Base-by-base conservation (phyloP, 2,329 filamentous ascomycete species). In the Pestalotiopsis sp. region DNA sequence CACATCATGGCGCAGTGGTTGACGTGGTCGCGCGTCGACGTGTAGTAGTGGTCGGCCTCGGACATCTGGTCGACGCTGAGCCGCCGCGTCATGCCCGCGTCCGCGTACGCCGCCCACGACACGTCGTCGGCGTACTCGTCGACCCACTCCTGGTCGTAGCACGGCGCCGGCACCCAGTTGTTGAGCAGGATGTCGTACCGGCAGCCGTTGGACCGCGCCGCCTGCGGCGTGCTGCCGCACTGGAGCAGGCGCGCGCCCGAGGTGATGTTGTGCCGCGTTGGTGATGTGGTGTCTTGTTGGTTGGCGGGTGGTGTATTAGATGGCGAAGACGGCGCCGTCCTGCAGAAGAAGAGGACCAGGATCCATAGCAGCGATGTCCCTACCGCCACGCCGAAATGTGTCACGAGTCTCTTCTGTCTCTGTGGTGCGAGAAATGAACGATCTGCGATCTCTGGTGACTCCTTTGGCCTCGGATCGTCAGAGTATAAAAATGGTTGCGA, bases 1-100 rank as follows among this genome's bases (percentile, higher is more conserved):
- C 75, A 76, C 69, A 76, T 72, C 56, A 74, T 71, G 12, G 71
- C 73, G 66, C 75, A 76, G 71, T 76, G 75, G 41, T 75, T 73
- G 45, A 76, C 70, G 62, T 76, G 75, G 36, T 76, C 75, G 1
- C 75, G 71, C 1, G 69, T 67, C 0, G 71, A 73, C 0, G 74
- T 76, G 59, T 68, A 76, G 66, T 76, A 76, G 31, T 70, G 69
- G 57, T 71, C 71, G 13, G 59, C 20, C 39, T 74, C 72, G 5
- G 68, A 67, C 74, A 76, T 75, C 17, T 74, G 71, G 9, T 70
- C 69, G 13, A 73, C 67, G 7, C 66, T 69, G 4, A 75, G 61
- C 3, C 52, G 68, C 27, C 69, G 69, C 14, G 75, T 75, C 70
- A 74, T 69, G 9, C 69, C 71, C n/a, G 69, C 70, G 66, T 77